phyloP scores from a whole-genome alignment of 257 asterid species.

The Solanum sparsipilum region DNA sequence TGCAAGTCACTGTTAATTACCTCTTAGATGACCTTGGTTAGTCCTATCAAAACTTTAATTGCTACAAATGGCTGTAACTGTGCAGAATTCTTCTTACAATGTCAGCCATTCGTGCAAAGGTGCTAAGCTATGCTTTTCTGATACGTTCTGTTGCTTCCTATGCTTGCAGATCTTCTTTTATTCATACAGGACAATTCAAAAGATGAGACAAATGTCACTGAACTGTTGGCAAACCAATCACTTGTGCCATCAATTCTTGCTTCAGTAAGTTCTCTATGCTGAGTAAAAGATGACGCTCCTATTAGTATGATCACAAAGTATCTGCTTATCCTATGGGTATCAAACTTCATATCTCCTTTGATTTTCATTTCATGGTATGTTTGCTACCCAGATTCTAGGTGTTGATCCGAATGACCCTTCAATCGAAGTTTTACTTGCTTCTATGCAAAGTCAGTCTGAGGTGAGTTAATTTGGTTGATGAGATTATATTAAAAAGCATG shows the following conservation, averaged over 20 bases:
- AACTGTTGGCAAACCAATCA: slow-evolving; percentile 60
- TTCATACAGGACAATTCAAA: slow-evolving; percentile 66
- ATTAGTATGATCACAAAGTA: neutral
- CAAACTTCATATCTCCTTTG: neutral
- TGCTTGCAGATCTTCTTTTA: slow-evolving; percentile 69
- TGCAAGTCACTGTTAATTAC: neutral
- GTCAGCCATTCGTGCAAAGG: neutral
- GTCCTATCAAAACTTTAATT: neutral
- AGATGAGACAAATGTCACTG: slow-evolving; percentile 56
- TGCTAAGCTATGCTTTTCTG: neutral
- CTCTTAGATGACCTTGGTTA: neutral
- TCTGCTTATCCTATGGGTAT: neutral
- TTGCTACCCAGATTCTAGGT: neutral
- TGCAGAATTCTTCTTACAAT: neutral
- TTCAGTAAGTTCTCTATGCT: slow-evolving; percentile 40
- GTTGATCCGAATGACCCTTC: slow-evolving; percentile 2
- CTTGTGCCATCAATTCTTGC: slow-evolving; percentile 58
- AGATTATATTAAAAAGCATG: neutral
- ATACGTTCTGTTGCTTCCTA: neutral
- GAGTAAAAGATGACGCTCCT: neutral
- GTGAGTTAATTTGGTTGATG: neutral
- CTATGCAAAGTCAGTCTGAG: neutral
- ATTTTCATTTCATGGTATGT: neutral
- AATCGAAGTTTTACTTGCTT: neutral
- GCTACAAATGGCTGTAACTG: neutral